Evolutionary conservation across 202 grass and related monocot species (phyloP), one percentile per base, ranked within the genome.

Genomic region (Cymbopogon flexuosus): DNA sequence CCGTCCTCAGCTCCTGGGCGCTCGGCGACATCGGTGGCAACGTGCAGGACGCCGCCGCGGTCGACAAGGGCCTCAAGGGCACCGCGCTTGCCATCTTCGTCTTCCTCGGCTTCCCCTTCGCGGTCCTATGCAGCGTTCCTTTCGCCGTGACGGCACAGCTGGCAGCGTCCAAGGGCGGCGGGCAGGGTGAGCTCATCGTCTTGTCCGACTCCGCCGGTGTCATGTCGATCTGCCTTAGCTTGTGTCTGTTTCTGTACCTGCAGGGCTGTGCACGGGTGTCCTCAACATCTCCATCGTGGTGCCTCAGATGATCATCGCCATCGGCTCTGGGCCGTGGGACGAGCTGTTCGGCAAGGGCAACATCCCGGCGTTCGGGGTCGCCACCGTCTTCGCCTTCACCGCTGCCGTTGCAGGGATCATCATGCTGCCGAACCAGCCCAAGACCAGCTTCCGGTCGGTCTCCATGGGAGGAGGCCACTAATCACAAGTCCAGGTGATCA

Each of bases 281-380:
- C 65, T 94, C 42, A 97, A 93, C 82, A 97, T 97, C 64, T 84
- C 92, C 23, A 92, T 97, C 5, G 88, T 94, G 16, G 3, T 94
- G 39, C 92, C 92, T 19, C 92, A 97, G 91, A 87, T 97, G 77
- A 69, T 92, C 65, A 78, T 97, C 31, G 85, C 94, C 45, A 31
- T 97, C 8, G 90, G 91, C 6, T 82, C 89, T 2, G 94, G 94
- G 10, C 94, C 91, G 3, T 97, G 91, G 87, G 91, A 97, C 67
- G 73, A 83, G 18, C 81, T 97, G 13, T 97, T 94, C 10, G 88
- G 81, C 3, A 88, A 97, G 78, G 91, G 91, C 2, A 97, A 97
- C 79, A 80, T 92, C 78, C 91, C 94, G 2, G 89, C 91, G 31
- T 97, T 97, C 37, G 94, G 87, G 14, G 23, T 83, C 1, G 91